Evolutionary conservation across 208 protist species (phyloP).

Genomic region (Entamoeba invadens): DNA sequence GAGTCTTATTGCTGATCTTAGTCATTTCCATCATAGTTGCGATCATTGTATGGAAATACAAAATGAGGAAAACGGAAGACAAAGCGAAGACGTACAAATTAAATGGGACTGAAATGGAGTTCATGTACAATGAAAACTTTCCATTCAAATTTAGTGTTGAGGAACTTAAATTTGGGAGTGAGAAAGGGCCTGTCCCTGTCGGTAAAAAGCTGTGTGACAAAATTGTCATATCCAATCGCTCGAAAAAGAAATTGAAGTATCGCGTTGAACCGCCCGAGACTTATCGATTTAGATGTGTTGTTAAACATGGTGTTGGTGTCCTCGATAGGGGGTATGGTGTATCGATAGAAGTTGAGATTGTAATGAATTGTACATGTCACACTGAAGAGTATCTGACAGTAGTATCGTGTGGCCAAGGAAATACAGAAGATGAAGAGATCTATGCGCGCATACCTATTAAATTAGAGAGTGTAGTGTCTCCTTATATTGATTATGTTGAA

Average conservation of each 20-base stretch:
- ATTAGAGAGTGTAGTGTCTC: not conserved
- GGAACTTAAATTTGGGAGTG: not conserved
- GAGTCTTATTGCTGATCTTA: not conserved
- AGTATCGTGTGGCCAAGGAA: too few species aligned
- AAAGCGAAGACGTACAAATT: not conserved
- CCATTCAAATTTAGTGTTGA: not conserved
- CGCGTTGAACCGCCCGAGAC: not conserved
- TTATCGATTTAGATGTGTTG: not conserved
- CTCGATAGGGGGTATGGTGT: not conserved
- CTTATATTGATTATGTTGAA: not conserved
- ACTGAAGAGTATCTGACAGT: not conserved
- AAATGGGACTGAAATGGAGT: not conserved
- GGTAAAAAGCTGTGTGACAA: not conserved
- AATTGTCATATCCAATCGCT: not conserved
- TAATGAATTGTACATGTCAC: not conserved
- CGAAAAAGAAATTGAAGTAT: not conserved
- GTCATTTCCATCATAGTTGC: not conserved
- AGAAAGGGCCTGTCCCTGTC: not conserved
- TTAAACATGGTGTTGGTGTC: not conserved
- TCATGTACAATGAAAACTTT: not conserved
- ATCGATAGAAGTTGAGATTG: not conserved
- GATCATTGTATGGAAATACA: not conserved
- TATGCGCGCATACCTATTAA: not conserved
- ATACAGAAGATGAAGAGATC: not conserved
- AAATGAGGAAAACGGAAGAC: not conserved